Percentiles rank a stretch among this genome's conserved stretches.
phyloP scores from a whole-genome alignment of 371 early-diverging fungal species.

The Apophysomyces trapeziformis region DNA sequence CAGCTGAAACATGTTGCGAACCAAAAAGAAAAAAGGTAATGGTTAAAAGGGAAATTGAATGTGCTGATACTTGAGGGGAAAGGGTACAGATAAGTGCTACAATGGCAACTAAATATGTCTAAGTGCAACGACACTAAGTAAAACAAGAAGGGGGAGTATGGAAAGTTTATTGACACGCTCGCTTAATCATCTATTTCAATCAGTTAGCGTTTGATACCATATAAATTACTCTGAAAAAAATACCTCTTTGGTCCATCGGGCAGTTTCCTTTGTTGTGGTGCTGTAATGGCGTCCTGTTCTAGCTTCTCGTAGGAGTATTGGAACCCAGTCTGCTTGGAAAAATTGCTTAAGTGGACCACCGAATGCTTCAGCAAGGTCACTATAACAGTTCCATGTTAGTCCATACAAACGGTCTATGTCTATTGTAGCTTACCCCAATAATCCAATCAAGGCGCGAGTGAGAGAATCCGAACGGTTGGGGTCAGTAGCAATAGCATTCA shows the following conservation, averaged over 20 bases:
- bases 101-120: constrained; percentile 11
- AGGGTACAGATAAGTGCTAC: constrained; percentile 9
- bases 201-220: not conserved
- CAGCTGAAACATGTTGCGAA: not conserved
- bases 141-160: constrained; percentile 4
- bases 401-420: not conserved
- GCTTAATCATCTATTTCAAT: constrained; percentile 19
- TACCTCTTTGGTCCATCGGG: constrained; percentile 82
- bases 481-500: constrained; percentile 67
- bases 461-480: constrained; percentile 65
- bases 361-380: constrained; percentile 80
- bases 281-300: constrained; percentile 68
- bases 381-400: constrained; percentile 17
- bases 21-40: not conserved
- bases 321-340: constrained; percentile 70
- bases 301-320: constrained; percentile 71
- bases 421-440: constrained; percentile 66
- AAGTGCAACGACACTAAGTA: constrained; percentile 10
- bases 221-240: not conserved
- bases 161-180: constrained; percentile 17
- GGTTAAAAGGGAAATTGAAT: constrained; percentile 10
- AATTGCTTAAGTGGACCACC: constrained; percentile 70
- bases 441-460: constrained; percentile 77
- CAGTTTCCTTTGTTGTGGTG: constrained; percentile 70
- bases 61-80: constrained; percentile 8